Percentiles rank a stretch among this genome's conserved stretches.
Conservation (phyloP, 2,329 filamentous ascomycete species). For the Aspergillus niger region DNA sequence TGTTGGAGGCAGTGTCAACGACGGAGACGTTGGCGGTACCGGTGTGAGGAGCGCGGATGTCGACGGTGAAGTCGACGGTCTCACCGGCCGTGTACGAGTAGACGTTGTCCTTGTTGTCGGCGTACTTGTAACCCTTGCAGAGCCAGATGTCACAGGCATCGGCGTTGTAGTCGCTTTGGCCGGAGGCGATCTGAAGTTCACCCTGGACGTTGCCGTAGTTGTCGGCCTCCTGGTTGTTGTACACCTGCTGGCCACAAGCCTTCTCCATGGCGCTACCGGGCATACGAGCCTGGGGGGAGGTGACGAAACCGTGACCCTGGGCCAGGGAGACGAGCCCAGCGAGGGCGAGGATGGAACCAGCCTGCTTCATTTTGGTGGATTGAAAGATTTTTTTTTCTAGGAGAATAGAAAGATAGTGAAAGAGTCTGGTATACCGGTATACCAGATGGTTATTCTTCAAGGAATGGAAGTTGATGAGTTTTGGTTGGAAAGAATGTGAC, state of each 20-base stretch:
- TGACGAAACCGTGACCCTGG: constrained; percentile 57
- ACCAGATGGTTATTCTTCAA: constrained; percentile 13
- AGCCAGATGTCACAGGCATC: constrained; percentile 55
- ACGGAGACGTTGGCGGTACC: constrained; percentile 54
- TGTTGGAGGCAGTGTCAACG: constrained; percentile 49
- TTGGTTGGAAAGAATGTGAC: constrained; percentile 19
- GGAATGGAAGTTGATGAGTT: constrained; percentile 4
- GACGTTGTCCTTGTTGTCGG: constrained; percentile 57
- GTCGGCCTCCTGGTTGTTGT: constrained; percentile 56
- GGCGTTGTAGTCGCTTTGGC: constrained; percentile 53
- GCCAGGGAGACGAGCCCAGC: constrained; percentile 50
- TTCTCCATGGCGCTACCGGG: constrained; percentile 55
- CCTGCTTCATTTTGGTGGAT: constrained; percentile 45
- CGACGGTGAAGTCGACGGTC: constrained; percentile 46
- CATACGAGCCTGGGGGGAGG: constrained; percentile 50
- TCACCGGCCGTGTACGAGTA: constrained; percentile 54
- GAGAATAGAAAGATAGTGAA: constrained; percentile 9
- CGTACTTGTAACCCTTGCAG: constrained; percentile 62
- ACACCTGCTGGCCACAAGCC: constrained; percentile 58
- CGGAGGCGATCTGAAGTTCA: constrained; percentile 52
- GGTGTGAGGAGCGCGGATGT: constrained; percentile 51
- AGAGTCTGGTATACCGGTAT: constrained; percentile 29
- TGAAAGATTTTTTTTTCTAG: not conserved
- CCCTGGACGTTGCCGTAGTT: constrained; percentile 61
- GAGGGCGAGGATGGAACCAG: constrained; percentile 45